Base-by-base conservation (phyloP, 2,329 filamentous ascomycete species). In the Scedosporium aurantiacum region DNA sequence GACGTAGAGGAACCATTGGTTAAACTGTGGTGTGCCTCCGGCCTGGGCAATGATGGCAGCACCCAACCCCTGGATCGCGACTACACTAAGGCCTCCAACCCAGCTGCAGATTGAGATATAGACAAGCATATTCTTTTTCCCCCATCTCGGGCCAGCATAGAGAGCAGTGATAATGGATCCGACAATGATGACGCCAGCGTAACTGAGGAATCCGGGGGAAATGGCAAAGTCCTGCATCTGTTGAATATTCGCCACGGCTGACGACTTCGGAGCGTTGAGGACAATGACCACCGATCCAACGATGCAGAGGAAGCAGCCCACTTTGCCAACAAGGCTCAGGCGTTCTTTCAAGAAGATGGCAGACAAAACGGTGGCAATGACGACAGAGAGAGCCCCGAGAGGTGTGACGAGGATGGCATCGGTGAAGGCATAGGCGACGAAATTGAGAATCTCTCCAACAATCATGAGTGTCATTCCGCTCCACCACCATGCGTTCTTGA, bases 401-500 rank as follows among this genome's bases (percentile, higher is more conserved):
- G 93, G 92, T 0, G 93, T 97, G 61, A 97, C 93, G 65, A 97
- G 78, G 67, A 97, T 97, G 63, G 93, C 93, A 73, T 97, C 94
- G 64, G 94, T 94, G 69, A 97, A 97, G 62, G 91, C 90, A 71
- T 97, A 97, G 60, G 94, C 94, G 71, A 93, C 90, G 72, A 97
- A 96, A 75, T 99, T 99, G 83, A 91, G 96, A 62, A 96, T 84
- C 74, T 99, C 94, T 67, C 94, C 94, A 52, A 97, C 69, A 67
- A 97, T 96, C 94, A 99, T 97, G 63, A 97, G 81, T 0, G 79
- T 91, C 94, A 99, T 97, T 67, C 94, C 94, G 1, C 78, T 74
- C 94, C 94, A 99, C 94, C 94, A 99, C 78, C 83, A 96, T 21
- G 79, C 79, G 70, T 97, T 97, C 77, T 96, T 96, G 68, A 99